Base-by-base conservation (phyloP, 2,329 filamentous ascomycete genomes). In the Penicillium oxalicum region DNA sequence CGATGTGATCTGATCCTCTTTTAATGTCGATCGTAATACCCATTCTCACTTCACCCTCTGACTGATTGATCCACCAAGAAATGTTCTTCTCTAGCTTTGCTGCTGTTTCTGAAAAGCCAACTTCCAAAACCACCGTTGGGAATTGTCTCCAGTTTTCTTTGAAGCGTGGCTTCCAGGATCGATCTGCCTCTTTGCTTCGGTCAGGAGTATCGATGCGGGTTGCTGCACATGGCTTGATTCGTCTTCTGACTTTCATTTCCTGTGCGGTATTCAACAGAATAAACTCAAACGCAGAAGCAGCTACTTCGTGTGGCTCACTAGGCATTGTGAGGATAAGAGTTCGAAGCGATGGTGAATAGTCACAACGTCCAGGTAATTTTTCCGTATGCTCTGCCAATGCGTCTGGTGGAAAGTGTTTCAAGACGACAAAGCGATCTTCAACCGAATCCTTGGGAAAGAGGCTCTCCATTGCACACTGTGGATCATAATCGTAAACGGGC, bases 11-110 rank as follows among this genome's bases (percentile, higher is more conserved):
- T 4, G 45, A 45, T 41, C 5, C 6, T 40, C 40, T 27, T 18
- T 41, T 48, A 25, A 51, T 51, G 26, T 49, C 45, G 24, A 51
- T 32, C 7, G 45, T 51, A 25, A 49, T 34, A 4, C 40, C 42
- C 29, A 35, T 40, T 46, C 26, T 45, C 11, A 51, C 49, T 28
- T 45, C 34, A 7, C 50, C 43, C 5, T 38, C 34, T 27, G 44
- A 49, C 24, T 27, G 18, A 40, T 52, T 49, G 12, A 52, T 52
- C 47, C 44, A 49, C 39, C 36, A 44, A 18, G 36, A 25, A 26
- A 49, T 52, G 4, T 49, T 40, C 29, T 47, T 43, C 26, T 46
- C 35, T 5, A 44, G 40, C 33, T 45, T 52, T 38, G 42, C 39
- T 7, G 32, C 49, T 47, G 42, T 34, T 38, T 49, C 33, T 13